Percentiles rank a stretch among this genome's conserved stretches.
These are phyloP conservation scores for Claviceps monticola DNA, from an alignment of 2,329 filamentous ascomycete species.

Conservation along the genomic window DNA sequence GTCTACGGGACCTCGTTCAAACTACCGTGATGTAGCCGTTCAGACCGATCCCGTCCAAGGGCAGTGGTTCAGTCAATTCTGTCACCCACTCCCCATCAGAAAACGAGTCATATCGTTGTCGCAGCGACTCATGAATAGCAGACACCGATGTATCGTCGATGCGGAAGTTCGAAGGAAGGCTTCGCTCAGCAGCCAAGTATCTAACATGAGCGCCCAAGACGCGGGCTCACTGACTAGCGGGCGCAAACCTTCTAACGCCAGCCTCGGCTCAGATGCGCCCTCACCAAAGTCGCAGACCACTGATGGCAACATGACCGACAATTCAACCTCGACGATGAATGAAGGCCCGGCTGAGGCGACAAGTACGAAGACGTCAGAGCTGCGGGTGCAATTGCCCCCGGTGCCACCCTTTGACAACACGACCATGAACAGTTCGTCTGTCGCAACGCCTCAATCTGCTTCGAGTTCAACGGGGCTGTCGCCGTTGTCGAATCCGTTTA, in stretches of 20 bases:
- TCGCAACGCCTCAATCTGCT: constrained; percentile 32
- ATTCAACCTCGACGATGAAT: constrained; percentile 10
- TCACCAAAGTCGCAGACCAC: constrained; percentile 12
- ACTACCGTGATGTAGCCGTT: constrained; percentile 36
- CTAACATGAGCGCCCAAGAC: constrained; percentile 24
- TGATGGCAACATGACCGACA: constrained; percentile 19
- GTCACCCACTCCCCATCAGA: constrained; percentile 23
- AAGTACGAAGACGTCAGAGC: constrained; percentile 30
- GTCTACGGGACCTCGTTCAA: constrained; percentile 24
- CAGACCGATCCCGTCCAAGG: constrained; percentile 42
- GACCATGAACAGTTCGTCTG: constrained; percentile 14
- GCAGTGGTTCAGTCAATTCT: constrained; percentile 34
- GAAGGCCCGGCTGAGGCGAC: background rate
- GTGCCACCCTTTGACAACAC: constrained; percentile 34
- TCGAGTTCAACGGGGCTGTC: constrained; percentile 32
- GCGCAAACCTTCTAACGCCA: constrained; percentile 12
- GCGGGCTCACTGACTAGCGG: constrained; percentile 23
- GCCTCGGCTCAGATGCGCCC: constrained; percentile 11
- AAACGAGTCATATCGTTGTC: constrained; percentile 40
- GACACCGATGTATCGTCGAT: constrained; percentile 28
- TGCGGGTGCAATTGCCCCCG: constrained; percentile 43
- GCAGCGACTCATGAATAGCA: constrained; percentile 35
- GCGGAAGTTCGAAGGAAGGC: constrained; percentile 23
- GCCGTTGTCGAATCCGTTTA: constrained; percentile 35
- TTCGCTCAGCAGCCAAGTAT: constrained; percentile 9